Base-by-base conservation (phyloP, 495 filamentous ascomycete genomes). In the Pyronema omphalodes region DNA sequence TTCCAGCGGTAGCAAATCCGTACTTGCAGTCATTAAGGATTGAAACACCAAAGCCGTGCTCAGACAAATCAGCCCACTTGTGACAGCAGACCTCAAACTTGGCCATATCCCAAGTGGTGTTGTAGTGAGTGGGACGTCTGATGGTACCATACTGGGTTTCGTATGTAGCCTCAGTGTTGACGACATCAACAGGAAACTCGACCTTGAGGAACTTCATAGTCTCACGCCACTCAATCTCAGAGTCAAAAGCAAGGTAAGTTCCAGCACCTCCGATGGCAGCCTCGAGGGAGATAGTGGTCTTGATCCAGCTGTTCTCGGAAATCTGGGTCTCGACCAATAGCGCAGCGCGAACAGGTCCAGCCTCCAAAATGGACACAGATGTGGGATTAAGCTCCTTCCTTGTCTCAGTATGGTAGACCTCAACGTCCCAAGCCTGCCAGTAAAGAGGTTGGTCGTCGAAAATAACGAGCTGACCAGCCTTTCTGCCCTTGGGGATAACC, bases 371-470 rank as follows among this genome's bases (percentile, higher is more conserved):
- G 18, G 69, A 71, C n/a, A 82, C 84, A 57, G 76, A 71, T 46
- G 76, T 71, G 18, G 77, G 72, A 0, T 71, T 62, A 5, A 98
- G 71, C 60, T 85, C 85, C 58, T 83, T 76, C 48, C 91, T 79
- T 0, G 86, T 89, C 52, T 88, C 83, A 18, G 94, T 76, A 57
- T 96, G 91, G 71, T 83, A 98, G 44, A 96, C 86, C 66, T 98
- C 91, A 35, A 94, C 88, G 67, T 98, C 91, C 91, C 91, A 98
- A 0, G 88, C 91, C 70, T 98, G 89, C 91, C 91, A 98, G 70
- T 94, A 93, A 15, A 96, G 74, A 14, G 91, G 91, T 69, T 96
- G 95, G 68, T 98, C 91, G 63, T 98, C 91, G 65, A 93, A 95
- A 50, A 96, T 83, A 55, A 98, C 88, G 7, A 94, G 74, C 63